Percentiles rank a stretch among this genome's conserved stretches.
These are phyloP conservation scores for Steccherinum ochraceum DNA, from an alignment of 768 basidiomycete genomes.

Conservation along the genomic window DNA sequence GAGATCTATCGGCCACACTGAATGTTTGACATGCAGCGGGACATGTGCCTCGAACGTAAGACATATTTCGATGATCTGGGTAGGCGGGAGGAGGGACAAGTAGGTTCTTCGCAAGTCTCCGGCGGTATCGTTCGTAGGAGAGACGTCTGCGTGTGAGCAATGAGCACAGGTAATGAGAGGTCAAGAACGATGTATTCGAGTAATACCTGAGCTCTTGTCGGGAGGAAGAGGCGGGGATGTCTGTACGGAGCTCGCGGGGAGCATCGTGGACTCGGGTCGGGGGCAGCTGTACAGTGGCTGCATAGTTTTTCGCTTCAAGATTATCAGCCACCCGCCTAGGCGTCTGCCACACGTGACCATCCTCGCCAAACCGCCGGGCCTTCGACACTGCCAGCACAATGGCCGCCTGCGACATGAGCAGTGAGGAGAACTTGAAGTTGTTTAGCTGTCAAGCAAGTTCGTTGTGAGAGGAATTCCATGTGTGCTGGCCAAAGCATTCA, in stretches of 20 bases:
- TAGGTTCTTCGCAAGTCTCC: constrained; percentile 54
- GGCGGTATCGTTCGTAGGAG: constrained; percentile 7
- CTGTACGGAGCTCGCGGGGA: constrained; percentile 7
- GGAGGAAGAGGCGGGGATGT: constrained; percentile 7
- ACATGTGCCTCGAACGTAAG: constrained; percentile 65
- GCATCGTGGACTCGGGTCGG: constrained; percentile 13
- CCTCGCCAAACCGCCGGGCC: no score
- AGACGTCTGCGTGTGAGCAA: neutral
- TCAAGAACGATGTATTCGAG: neutral
- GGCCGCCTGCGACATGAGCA: no score
- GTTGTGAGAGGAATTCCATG: no score
- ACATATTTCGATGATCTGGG: constrained; percentile 77
- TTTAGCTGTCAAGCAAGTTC: no score
- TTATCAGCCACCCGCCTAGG: constrained; percentile 23
- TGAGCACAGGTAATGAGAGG: constrained; percentile 1
- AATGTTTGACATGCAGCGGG: constrained; percentile 52
- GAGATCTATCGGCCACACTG: constrained; percentile 72
- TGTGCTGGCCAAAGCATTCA: no score
- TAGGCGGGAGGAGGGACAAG: constrained; percentile 56
- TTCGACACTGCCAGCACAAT: no score
- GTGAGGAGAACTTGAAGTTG: no score
- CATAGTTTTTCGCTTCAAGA: constrained; percentile 24
- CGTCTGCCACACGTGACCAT: neutral
- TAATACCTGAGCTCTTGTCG: constrained; percentile 8
- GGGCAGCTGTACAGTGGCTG: constrained; percentile 25